Evolutionary conservation across 495 filamentous ascomycete species (phyloP).

Genomic region (Hypoxylon subgilvum): DNA sequence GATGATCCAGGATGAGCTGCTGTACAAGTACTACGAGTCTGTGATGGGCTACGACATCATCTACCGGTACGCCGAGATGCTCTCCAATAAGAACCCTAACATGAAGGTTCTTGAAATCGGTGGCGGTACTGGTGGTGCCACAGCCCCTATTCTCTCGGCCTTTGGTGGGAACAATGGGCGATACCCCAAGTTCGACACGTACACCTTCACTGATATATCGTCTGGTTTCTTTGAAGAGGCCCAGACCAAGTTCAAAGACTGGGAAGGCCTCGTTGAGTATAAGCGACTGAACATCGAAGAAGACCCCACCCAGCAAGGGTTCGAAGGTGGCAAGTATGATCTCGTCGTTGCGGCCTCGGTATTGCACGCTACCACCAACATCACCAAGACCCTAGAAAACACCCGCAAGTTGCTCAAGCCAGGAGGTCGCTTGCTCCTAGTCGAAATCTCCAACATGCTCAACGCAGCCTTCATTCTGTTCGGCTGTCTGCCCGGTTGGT

Average conservation of each 20-base stretch:
- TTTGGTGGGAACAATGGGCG: constrained; percentile 17
- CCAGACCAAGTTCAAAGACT: constrained; percentile 50
- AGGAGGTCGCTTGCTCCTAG: constrained; percentile 46
- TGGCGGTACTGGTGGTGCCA: constrained; percentile 54
- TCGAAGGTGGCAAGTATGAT: constrained; percentile 52
- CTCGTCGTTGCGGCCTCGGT: constrained; percentile 60
- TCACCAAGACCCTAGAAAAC: constrained; percentile 55
- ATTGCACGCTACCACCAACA: constrained; percentile 58
- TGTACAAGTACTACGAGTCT: constrained; percentile 39
- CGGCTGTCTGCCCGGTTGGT: constrained; percentile 43
- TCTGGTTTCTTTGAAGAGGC: constrained; percentile 59
- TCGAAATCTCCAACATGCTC: constrained; percentile 47
- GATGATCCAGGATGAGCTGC: constrained; percentile 41
- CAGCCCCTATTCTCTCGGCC: constrained; percentile 39
- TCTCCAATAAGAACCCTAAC: constrained; percentile 47
- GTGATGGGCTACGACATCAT: constrained; percentile 56
- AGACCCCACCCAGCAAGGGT: constrained; percentile 55
- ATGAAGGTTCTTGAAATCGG: constrained; percentile 58
- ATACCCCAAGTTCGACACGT: constrained; percentile 39
- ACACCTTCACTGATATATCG: constrained; percentile 61
- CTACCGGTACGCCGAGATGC: not conserved
- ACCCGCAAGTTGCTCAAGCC: constrained; percentile 49
- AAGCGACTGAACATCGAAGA: constrained; percentile 54
- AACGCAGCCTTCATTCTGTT: constrained; percentile 41
- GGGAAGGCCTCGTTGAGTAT: constrained; percentile 41